phyloP scores from a whole-genome alignment of 2,329 filamentous ascomycete species.

The Hirsutella thompsonii region DNA sequence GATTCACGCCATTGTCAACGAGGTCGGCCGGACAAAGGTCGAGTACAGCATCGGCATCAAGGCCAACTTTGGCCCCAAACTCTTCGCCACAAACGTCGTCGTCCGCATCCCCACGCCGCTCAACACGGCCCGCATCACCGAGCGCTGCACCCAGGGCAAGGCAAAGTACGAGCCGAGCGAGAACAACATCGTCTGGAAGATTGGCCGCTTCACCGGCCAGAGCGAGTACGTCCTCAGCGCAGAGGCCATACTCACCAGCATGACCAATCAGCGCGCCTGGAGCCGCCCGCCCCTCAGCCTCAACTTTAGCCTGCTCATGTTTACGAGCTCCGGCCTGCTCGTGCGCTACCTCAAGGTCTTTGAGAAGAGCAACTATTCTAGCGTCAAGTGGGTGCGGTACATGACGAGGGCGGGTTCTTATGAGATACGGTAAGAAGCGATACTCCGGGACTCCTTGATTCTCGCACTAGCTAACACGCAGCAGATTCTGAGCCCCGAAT shows the following conservation, averaged over 20 bases:
- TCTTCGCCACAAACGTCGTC: slow-evolving; percentile 94
- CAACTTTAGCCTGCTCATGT: slow-evolving; percentile 93
- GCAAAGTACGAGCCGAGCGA: slow-evolving; percentile 97
- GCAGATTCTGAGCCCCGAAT: slow-evolving; percentile 24
- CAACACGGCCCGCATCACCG: slow-evolving; percentile 88
- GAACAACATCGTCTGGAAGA: slow-evolving; percentile 99
- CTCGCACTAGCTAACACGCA: slow-evolving; percentile 9
- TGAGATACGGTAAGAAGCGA: slow-evolving; percentile 80
- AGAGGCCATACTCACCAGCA: slow-evolving; percentile 84
- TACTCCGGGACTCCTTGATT: too few species aligned
- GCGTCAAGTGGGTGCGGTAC: slow-evolving; percentile 97
- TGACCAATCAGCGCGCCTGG: slow-evolving; percentile 98
- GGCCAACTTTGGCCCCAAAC: slow-evolving; percentile 89
- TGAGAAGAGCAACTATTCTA: slow-evolving; percentile 98
- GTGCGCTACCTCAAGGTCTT: slow-evolving; percentile 97
- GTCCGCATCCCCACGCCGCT: slow-evolving; percentile 90
- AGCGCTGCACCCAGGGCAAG: slow-evolving; percentile 89
- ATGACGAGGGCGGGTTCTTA: slow-evolving; percentile 98
- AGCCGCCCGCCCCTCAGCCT: slow-evolving; percentile 83
- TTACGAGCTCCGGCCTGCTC: slow-evolving; percentile 83
- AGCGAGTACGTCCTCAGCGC: slow-evolving; percentile 91
- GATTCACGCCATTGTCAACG: slow-evolving; percentile 95
- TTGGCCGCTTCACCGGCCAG: slow-evolving; percentile 95
- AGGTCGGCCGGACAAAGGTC: slow-evolving; percentile 92
- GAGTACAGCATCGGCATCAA: slow-evolving; percentile 98